Base-by-base conservation (phyloP, 1,139 yeast genomes). In the Petasospora rhodanensis region DNA sequence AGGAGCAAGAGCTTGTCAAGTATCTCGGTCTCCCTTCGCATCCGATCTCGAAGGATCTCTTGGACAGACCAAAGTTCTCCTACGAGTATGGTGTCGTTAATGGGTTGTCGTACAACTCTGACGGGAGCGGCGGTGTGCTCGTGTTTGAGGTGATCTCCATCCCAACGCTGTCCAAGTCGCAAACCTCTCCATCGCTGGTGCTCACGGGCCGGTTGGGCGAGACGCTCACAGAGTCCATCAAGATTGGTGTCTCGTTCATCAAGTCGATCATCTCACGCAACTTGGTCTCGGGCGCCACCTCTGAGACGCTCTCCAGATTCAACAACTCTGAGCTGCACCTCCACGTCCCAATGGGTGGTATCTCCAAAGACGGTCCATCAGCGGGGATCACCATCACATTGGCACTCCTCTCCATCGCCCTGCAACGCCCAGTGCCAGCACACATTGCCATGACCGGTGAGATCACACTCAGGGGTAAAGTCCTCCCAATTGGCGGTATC, bases 401-500 rank as follows among this genome's bases (percentile, higher is more conserved):
- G 31, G 83, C 87, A 54, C 65, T 87, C 35, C 61, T 87, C 28
- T 85, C 95, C 0, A 64, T 84, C 38, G 69, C 87, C 4, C 58
- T 85, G 34, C 72, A 79, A 40, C 71, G 68, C 40, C 79, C 87
- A 0, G 82, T 86, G 10, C 79, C 83, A 6, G 59, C 72, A 11
- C 68, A 73, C 35, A 62, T 85, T 38, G 96, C 96, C 37, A 84
- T 87, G 95, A 87, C 96, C 0, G 96, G 96, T 5, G 96, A 87
- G 54, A 79, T 87, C 45, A 85, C 96, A 0, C 66, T 87, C 16
- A 68, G 95, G 22, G 96, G 96, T 3, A 73, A 82, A 49, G 84
- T 87, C 0, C 64, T 87, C 33, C 94, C 95, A 5, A 87, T 87
- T 46, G 96, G 96, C 6, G 96, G 96, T 2, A 70, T 87, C 21